These are phyloP conservation scores for Lyophyllum decastes DNA, from an alignment of 768 basidiomycete genomes.

Conservation along the genomic window DNA sequence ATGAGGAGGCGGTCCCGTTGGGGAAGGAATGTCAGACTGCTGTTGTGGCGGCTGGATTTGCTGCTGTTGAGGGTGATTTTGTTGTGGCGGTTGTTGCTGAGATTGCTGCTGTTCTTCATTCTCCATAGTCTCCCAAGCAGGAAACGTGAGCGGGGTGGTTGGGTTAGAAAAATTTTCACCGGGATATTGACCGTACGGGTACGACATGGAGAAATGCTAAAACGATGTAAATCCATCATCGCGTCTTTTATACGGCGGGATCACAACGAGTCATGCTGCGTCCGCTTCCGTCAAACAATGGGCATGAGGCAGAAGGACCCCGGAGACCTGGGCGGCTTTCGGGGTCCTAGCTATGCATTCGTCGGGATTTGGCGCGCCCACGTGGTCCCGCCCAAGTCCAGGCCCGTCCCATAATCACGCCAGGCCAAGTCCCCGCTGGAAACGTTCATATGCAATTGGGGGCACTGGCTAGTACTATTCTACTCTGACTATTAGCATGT, in stretches of 20 bases:
- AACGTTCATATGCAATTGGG: background rate
- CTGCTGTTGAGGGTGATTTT: constrained; percentile 19
- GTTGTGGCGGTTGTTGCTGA: constrained; percentile 23
- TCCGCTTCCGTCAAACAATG: constrained; percentile 38
- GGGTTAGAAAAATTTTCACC: constrained; percentile 50
- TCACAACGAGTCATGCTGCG: constrained; percentile 30
- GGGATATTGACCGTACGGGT: constrained; percentile 44
- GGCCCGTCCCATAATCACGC: background rate
- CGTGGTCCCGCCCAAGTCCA: constrained; percentile 15
- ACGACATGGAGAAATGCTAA: constrained; percentile 45
- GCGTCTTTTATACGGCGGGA: constrained; percentile 35
- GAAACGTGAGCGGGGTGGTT: constrained; percentile 44
- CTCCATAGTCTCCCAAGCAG: constrained; percentile 43
- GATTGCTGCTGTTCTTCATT: constrained; percentile 39
- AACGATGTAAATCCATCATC: constrained; percentile 17
- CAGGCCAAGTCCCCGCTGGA: background rate
- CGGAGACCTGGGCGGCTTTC: constrained; percentile 11
- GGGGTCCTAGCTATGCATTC: constrained; percentile 32
- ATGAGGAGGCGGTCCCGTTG: constrained; percentile 23
- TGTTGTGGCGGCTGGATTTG: constrained; percentile 21
- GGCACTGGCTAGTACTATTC: background rate
- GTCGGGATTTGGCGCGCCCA: constrained; percentile 29
- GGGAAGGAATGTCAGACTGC: constrained; percentile 27
- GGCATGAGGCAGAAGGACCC: constrained; percentile 28
- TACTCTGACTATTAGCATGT: constrained; percentile 10